Evolutionary conservation across 768 basidiomycete species (phyloP).

Genomic region (Termitomyces sp.): DNA sequence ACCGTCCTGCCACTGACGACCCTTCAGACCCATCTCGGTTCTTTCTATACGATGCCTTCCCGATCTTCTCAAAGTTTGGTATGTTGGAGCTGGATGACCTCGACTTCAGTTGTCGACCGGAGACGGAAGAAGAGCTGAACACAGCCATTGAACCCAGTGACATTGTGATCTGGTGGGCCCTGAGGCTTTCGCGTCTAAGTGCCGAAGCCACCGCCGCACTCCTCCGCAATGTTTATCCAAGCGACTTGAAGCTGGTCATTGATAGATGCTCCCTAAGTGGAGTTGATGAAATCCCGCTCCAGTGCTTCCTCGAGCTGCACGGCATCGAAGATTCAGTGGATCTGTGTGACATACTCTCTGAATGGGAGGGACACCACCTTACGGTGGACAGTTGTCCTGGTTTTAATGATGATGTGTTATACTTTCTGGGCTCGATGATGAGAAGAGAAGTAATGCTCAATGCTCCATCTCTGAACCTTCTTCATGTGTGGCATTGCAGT

Average conservation of each 20-base stretch:
- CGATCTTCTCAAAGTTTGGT: too few species aligned
- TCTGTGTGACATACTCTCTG: conserved; percentile 41
- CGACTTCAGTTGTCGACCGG: too few species aligned
- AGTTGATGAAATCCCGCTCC: too few species aligned
- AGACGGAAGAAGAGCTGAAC: neutral
- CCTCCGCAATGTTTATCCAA: neutral
- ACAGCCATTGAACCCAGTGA: neutral
- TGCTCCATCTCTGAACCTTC: conserved; percentile 27
- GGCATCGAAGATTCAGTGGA: conserved; percentile 52
- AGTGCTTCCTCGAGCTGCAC: conserved; percentile 27
- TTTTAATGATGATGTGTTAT: neutral
- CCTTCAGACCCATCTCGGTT: too few species aligned
- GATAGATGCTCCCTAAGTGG: too few species aligned
- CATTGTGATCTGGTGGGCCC: neutral
- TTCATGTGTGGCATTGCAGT: neutral
- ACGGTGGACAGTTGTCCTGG: neutral
- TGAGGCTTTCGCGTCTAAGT: neutral
- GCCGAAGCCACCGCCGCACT: neutral
- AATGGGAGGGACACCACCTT: neutral
- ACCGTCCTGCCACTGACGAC: too few species aligned
- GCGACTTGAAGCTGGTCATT: neutral
- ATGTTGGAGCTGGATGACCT: too few species aligned
- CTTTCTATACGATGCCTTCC: too few species aligned
- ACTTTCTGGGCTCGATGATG: neutral
- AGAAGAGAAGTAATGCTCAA: conserved; percentile 23